Percentiles rank a stretch among this genome's conserved stretches.
Conservation (phyloP, 164 flowering plant genomes). For the Cinnamomum chago region DNA sequence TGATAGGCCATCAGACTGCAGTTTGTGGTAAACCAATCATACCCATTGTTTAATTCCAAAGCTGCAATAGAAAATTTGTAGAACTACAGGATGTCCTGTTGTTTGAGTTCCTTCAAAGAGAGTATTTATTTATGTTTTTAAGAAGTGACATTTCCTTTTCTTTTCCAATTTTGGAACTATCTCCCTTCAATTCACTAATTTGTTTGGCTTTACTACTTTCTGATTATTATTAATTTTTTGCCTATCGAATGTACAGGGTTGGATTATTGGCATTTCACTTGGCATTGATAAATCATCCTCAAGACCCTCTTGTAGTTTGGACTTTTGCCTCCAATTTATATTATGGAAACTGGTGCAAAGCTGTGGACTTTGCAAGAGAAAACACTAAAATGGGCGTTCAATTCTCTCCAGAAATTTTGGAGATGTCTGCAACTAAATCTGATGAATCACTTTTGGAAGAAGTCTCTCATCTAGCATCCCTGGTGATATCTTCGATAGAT, state of each 20-base stretch:
- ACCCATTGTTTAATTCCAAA: background rate
- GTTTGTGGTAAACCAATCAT: slow-evolving; percentile 59
- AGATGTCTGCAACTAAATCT: slow-evolving; percentile 26
- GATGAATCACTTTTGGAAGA: slow-evolving; percentile 57
- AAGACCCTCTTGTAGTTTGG: slow-evolving; percentile 63
- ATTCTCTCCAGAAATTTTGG: slow-evolving; percentile 59
- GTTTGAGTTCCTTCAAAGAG: background rate
- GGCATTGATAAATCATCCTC: slow-evolving; percentile 67
- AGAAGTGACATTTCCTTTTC: background rate
- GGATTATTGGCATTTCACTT: slow-evolving; percentile 78
- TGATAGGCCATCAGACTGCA: slow-evolving; percentile 56
- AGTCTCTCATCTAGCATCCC: slow-evolving; percentile 44
- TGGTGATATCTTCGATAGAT: slow-evolving; percentile 40
- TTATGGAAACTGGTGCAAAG: slow-evolving; percentile 62
- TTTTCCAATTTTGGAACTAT: background rate
- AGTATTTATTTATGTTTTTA: background rate
- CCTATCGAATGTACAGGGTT: slow-evolving; percentile 48
- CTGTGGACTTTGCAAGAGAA: slow-evolving; percentile 55
- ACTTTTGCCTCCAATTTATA: slow-evolving; percentile 63
- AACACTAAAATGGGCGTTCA: slow-evolving; percentile 26
- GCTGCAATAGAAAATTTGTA: background rate
- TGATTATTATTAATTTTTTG: background rate
- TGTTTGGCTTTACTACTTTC: background rate
- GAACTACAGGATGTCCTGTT: slow-evolving; percentile 1
- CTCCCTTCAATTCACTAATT: background rate